These are phyloP conservation scores for Eremothecium gossypii DNA, from an alignment of 1,139 yeast species.

Conservation along the genomic window DNA sequence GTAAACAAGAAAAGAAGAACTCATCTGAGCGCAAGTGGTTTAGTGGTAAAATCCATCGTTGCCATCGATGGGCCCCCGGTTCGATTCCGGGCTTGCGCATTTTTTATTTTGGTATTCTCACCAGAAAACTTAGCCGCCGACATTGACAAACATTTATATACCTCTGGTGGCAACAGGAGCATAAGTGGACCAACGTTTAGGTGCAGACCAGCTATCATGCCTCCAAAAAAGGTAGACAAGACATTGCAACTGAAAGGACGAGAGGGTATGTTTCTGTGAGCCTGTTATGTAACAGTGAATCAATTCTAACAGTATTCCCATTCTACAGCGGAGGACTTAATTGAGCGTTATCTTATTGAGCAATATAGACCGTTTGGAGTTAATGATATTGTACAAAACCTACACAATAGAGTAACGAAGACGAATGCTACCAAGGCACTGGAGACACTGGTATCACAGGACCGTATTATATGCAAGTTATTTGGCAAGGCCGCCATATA, in stretches of 20 bases:
- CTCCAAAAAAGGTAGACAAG: constrained; percentile 17
- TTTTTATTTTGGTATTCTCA: no score
- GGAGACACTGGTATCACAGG: constrained; percentile 26
- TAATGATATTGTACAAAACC: constrained; percentile 33
- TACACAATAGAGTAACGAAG: constrained; percentile 31
- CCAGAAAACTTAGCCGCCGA: no score
- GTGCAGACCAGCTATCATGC: constrained; percentile 1
- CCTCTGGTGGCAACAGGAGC: no score
- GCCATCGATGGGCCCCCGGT: no score
- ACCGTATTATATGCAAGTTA: constrained; percentile 28
- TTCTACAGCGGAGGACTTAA: constrained; percentile 12
- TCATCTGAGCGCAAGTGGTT: no score
- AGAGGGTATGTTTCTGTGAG: constrained; percentile 10
- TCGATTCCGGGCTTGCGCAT: no score
- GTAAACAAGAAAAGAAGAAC: no score
- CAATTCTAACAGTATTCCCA: constrained; percentile 1
- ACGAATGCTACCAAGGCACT: constrained; percentile 27
- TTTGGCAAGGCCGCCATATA: constrained; percentile 35
- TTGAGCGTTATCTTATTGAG: constrained; percentile 28
- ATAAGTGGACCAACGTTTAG: no score
- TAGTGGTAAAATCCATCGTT: no score
- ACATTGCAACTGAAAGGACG: constrained; percentile 10
- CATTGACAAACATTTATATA: no score
- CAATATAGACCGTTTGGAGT: constrained; percentile 36
- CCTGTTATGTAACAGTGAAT: background rate